Percentiles rank a stretch among this genome's conserved stretches.
These are phyloP conservation scores for Telopea speciosissima DNA, from an alignment of 177 flowering plant genomes.

Conservation along the genomic window DNA sequence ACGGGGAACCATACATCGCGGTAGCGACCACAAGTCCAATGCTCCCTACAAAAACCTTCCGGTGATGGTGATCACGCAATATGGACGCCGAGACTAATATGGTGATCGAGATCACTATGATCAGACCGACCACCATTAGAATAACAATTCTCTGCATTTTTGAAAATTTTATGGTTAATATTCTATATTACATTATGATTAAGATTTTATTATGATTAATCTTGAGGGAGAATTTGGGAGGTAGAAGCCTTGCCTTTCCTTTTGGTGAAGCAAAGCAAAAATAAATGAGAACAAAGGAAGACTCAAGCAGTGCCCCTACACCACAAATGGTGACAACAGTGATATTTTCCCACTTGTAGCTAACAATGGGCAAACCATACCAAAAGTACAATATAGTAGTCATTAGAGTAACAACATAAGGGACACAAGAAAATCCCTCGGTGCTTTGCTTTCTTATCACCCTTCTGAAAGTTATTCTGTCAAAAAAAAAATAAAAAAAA, in stretches of 20 bases:
- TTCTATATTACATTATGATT: no score
- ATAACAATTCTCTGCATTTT: conserved; percentile 47
- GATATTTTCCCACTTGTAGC: conserved; percentile 48
- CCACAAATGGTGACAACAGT: conserved; percentile 45
- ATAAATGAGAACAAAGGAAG: conserved; percentile 42
- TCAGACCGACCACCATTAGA: conserved; percentile 16
- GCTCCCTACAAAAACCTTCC: conserved; percentile 58
- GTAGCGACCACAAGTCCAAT: conserved; percentile 52
- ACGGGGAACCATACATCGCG: conserved; percentile 68
- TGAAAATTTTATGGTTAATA: not conserved
- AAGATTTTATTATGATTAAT: no score
- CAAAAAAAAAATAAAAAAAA: no score
- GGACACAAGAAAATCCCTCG: conserved; percentile 49
- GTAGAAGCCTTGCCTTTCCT: conserved; percentile 31
- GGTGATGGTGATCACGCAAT: conserved; percentile 48
- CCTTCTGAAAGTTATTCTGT: conserved; percentile 45
- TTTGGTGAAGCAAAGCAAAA: conserved; percentile 35
- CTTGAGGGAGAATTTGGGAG: no score
- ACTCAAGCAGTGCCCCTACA: conserved; percentile 40
- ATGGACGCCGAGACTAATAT: conserved; percentile 34
- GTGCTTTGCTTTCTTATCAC: conserved; percentile 46
- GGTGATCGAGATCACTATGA: conserved; percentile 27
- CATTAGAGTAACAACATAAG: conserved; percentile 41
- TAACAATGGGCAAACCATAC: conserved; percentile 59
- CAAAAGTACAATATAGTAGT: conserved; percentile 50